Percentiles rank a stretch among this genome's conserved stretches.
Evolutionary conservation across 2,329 filamentous ascomycete species (phyloP).

Genomic region (Chrysoporthe cubensis): DNA sequence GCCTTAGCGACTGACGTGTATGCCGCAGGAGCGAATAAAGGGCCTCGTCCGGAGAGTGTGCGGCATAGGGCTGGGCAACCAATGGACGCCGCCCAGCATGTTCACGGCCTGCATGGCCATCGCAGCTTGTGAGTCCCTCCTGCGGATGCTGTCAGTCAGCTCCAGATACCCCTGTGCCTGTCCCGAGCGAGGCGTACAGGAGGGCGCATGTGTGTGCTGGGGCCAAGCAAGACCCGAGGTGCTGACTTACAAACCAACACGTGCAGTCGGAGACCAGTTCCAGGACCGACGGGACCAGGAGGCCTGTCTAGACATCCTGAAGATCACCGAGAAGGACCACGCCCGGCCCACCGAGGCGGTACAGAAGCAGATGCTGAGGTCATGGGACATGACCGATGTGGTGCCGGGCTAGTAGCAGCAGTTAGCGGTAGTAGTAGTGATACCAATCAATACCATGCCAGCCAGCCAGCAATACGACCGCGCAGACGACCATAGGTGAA

Average conservation of each 20-base stretch:
- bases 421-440: neutral
- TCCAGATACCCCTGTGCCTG: neutral
- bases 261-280: constrained; percentile 39
- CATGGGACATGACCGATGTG: constrained; percentile 34
- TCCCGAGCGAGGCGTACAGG: neutral
- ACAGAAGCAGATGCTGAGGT: constrained; percentile 36
- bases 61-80: constrained; percentile 62
- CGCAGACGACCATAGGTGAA: neutral
- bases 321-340: constrained; percentile 37
- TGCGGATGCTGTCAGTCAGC: constrained; percentile 9
- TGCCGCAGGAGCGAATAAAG: constrained; percentile 47
- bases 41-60: constrained; percentile 56
- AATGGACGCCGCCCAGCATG: constrained; percentile 58
- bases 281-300: constrained; percentile 35
- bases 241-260: constrained; percentile 21
- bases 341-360: constrained; percentile 39
- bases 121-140: constrained; percentile 50
- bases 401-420: neutral
- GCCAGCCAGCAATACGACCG: neutral
- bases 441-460: neutral
- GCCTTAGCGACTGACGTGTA: neutral
- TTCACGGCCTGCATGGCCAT: constrained; percentile 62
- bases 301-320: constrained; percentile 37
- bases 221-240: constrained; percentile 14
- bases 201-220: too few relatives aligned